Evolutionary conservation across 2,329 filamentous ascomycete species (phyloP).

Genomic region (Fusarium torreyae): DNA sequence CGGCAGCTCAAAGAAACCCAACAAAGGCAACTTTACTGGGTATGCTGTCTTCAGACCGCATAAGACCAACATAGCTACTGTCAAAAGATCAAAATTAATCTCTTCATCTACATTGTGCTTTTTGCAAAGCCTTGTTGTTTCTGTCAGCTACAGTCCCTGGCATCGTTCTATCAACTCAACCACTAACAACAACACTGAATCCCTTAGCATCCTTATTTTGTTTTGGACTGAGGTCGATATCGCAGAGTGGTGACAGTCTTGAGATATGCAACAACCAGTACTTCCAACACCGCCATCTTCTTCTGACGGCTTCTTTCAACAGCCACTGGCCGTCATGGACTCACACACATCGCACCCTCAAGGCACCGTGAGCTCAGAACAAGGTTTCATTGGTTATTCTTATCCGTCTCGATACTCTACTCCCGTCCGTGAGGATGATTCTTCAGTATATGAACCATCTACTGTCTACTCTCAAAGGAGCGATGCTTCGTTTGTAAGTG

Average conservation of each 20-base stretch:
- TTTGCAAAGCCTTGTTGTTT: slow-evolving; percentile 19
- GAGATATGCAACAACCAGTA: slow-evolving; percentile 56
- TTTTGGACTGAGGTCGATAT: not conserved
- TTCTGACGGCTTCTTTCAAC: slow-evolving; percentile 38
- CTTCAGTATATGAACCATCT: slow-evolving; percentile 36
- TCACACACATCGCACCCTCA: slow-evolving; percentile 33
- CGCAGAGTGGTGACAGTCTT: slow-evolving; percentile 15
- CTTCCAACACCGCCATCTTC: slow-evolving; percentile 65
- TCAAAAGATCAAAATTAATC: slow-evolving; percentile 40
- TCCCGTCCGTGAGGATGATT: slow-evolving; percentile 41
- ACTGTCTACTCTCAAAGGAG: slow-evolving; percentile 39
- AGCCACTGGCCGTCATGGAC: slow-evolving; percentile 34
- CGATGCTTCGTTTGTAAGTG: slow-evolving; percentile 40
- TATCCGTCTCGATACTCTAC: slow-evolving; percentile 39
- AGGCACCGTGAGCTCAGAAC: slow-evolving; percentile 21
- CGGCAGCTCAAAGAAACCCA: slow-evolving; percentile 46
- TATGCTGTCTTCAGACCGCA: slow-evolving; percentile 31
- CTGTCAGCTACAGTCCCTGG: slow-evolving; percentile 8
- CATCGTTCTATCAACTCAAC: slow-evolving; percentile 14
- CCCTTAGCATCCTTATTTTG: not conserved
- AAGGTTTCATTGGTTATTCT: slow-evolving; percentile 21
- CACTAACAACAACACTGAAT: slow-evolving; percentile 12
- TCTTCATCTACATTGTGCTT: slow-evolving; percentile 29
- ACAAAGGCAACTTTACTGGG: slow-evolving; percentile 43
- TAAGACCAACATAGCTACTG: slow-evolving; percentile 43